phyloP scores from a whole-genome alignment of 495 filamentous ascomycete genomes.

The Rhypophila decipiens region DNA sequence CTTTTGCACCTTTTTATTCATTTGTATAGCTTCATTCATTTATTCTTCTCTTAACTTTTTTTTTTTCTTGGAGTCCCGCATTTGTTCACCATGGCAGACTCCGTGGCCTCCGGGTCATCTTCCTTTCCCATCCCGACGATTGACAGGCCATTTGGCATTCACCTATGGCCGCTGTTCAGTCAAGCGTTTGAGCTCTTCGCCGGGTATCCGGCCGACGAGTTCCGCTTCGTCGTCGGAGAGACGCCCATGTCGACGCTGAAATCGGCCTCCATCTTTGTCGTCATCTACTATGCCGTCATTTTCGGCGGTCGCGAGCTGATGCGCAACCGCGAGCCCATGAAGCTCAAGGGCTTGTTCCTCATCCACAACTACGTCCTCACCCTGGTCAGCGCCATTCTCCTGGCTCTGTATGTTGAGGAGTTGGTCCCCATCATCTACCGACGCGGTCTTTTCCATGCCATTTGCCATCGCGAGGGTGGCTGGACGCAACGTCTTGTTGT shows the following conservation, averaged over 20 bases:
- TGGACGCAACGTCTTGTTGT: conserved; percentile 1
- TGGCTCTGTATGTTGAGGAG: not conserved
- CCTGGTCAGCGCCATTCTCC: not conserved
- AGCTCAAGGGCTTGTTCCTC: conserved; percentile 1
- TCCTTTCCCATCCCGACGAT: no score
- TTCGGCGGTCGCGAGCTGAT: conserved; percentile 1
- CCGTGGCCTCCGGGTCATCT: conserved; percentile 53
- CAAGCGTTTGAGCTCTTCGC: no score
- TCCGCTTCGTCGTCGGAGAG: not conserved
- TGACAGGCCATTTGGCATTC: no score
- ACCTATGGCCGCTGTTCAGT: no score
- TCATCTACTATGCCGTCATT: conserved; percentile 3
- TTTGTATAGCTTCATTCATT: no score
- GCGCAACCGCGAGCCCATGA: conserved; percentile 4
- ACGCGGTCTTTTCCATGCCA: not conserved
- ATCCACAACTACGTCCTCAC: conserved; percentile 1
- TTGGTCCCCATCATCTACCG: not conserved
- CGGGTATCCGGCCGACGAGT: conserved; percentile 3
- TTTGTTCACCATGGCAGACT: no score
- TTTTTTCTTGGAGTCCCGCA: no score
- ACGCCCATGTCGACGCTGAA: conserved; percentile 3
- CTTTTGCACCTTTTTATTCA: no score
- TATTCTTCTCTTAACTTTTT: no score
- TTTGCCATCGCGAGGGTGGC: not conserved
- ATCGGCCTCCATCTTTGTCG: not conserved